phyloP scores from a whole-genome alignment of 2,329 filamentous ascomycete species.

The Claviceps capensis region DNA sequence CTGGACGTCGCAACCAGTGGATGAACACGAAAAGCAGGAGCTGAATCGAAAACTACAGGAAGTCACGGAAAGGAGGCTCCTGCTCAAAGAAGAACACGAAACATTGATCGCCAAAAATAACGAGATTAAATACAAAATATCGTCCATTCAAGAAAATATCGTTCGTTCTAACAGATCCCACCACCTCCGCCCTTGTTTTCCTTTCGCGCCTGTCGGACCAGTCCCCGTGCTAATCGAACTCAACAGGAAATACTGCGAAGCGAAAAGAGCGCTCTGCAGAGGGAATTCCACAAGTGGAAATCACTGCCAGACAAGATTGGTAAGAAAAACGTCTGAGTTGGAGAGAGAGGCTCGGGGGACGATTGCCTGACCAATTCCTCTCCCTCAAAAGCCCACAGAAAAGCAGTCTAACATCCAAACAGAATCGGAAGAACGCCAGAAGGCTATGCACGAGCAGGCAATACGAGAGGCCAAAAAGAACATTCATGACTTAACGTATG shows the following conservation, averaged over 20 bases:
- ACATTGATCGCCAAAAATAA: slow-evolving; percentile 24
- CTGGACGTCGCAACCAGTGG: slow-evolving; percentile 70
- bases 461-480: slow-evolving; percentile 19
- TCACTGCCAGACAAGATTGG: slow-evolving; percentile 59
- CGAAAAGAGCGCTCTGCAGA: slow-evolving; percentile 57
- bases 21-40: slow-evolving; percentile 48
- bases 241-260: slow-evolving; percentile 33
- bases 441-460: slow-evolving; percentile 16
- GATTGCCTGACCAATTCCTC: not conserved
- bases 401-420: slow-evolving; percentile 9
- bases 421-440: slow-evolving; percentile 24
- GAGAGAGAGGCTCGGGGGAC: not conserved
- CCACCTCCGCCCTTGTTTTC: not conserved
- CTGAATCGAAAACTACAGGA: slow-evolving; percentile 40
- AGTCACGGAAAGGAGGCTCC: slow-evolving; percentile 19
- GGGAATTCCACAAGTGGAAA: slow-evolving; percentile 48
- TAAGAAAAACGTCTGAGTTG: slow-evolving; percentile 23
- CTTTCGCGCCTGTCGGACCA: slow-evolving; percentile 4
- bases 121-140: slow-evolving; percentile 28
- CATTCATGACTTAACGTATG: slow-evolving; percentile 35
- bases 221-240: not conserved
- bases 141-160: slow-evolving; percentile 25
- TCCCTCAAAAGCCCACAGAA: not conserved
- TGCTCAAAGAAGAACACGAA: slow-evolving; percentile 20
- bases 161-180: slow-evolving; percentile 14